These are phyloP conservation scores for Claviceps quebecensis DNA, from an alignment of 2,329 filamentous ascomycete species.

Conservation along the genomic window DNA sequence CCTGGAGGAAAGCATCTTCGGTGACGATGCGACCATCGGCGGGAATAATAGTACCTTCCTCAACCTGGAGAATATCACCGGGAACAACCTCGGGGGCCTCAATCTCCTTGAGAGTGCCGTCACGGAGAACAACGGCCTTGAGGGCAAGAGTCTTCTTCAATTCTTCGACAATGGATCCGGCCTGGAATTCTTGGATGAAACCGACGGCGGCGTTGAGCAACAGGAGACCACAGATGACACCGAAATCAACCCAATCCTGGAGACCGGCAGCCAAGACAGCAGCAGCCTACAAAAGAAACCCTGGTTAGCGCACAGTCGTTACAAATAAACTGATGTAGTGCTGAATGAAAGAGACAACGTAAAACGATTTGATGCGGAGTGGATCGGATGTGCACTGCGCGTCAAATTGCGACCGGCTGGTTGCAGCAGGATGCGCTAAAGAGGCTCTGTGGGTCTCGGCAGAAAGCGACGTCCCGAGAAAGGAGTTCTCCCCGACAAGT, in stretches of 20 bases:
- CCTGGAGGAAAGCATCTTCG: constrained; percentile 71
- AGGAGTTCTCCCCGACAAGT: neutral
- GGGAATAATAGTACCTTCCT: constrained; percentile 83
- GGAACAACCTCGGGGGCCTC: constrained; percentile 76
- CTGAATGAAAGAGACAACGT: neutral
- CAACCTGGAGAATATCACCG: constrained; percentile 78
- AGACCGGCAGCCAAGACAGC: constrained; percentile 73
- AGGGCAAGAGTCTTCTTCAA: constrained; percentile 82
- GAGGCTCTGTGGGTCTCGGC: neutral
- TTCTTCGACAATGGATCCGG: constrained; percentile 79
- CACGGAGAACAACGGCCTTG: constrained; percentile 76
- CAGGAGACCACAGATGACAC: constrained; percentile 74
- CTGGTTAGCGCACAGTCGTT: constrained; percentile 13
- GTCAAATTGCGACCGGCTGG: neutral
- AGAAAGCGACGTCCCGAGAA: neutral
- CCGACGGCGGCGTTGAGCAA: constrained; percentile 75
- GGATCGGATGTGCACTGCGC: neutral
- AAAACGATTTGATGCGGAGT: neutral
- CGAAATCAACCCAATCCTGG: constrained; percentile 83
- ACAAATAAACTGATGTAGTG: no score
- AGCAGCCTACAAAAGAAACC: constrained; percentile 37
- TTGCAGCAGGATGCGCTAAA: neutral
- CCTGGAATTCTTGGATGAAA: constrained; percentile 82
- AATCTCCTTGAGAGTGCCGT: constrained; percentile 60
- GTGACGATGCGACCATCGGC: constrained; percentile 79